Evolutionary conservation across 2,329 filamentous ascomycete species (phyloP).

Genomic region (Orbilia javanica): DNA sequence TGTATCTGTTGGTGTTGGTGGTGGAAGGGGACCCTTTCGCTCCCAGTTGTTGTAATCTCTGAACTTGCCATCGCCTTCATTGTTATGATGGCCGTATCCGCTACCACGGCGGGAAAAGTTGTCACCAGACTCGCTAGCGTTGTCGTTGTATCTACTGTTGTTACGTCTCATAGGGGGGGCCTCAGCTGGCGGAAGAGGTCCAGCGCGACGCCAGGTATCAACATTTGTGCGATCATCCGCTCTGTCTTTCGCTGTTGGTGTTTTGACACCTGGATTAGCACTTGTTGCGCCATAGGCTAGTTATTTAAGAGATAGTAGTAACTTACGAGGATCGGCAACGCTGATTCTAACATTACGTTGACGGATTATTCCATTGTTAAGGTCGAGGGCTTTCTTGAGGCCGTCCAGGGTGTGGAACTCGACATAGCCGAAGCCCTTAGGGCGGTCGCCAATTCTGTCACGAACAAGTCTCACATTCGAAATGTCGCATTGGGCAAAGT

Average conservation of each 20-base stretch:
- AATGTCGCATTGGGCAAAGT: conserved; percentile 86
- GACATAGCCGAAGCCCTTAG: conserved; percentile 98
- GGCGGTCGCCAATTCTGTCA: conserved; percentile 91
- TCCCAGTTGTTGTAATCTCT: conserved; percentile 93
- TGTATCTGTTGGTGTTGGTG: conserved; percentile 69
- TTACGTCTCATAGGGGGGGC: conserved; percentile 65
- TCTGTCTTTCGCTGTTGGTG: conserved; percentile 81
- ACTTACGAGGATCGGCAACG: conserved; percentile 96
- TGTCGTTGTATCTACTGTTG: conserved; percentile 69
- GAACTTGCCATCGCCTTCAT: conserved; percentile 79
- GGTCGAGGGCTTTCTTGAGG: conserved; percentile 86
- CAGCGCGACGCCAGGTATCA: conserved; percentile 88
- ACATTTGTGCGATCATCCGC: conserved; percentile 83
- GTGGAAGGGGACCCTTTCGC: conserved; percentile 89
- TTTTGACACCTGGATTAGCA: conserved; percentile 14
- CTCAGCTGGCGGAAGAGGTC: conserved; percentile 76
- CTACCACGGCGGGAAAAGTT: conserved; percentile 76
- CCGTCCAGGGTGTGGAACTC: conserved; percentile 91
- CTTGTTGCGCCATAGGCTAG: background rate
- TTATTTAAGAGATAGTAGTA: background rate
- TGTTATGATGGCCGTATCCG: conserved; percentile 71
- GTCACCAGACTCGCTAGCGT: conserved; percentile 68
- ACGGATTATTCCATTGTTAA: conserved; percentile 85
- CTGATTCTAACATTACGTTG: conserved; percentile 89
- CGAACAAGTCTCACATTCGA: conserved; percentile 95